Conservation (phyloP, 495 filamentous ascomycete species). For the Xylaria curta region DNA sequence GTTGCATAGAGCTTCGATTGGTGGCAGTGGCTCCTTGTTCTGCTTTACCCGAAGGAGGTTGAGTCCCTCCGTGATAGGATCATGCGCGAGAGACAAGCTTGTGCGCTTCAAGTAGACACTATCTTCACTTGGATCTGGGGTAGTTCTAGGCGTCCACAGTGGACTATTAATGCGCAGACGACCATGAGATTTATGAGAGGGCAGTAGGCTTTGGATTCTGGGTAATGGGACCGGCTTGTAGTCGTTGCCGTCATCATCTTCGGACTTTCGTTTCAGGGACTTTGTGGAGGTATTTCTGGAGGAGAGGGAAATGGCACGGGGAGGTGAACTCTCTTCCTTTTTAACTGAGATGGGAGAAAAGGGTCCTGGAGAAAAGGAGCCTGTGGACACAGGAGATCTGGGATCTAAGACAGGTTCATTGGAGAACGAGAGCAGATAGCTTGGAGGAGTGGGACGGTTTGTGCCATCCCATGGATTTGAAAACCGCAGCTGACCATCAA, state of each 20-base stretch:
- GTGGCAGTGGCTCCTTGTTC: conserved; percentile 29
- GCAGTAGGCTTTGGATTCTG: background rate
- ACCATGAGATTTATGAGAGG: background rate
- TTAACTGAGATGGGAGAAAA: background rate
- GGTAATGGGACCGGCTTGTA: background rate
- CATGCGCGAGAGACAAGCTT: conserved; percentile 1
- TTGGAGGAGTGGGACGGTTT: background rate
- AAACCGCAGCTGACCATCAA: background rate
- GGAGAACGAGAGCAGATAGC: background rate
- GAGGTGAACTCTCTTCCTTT: background rate
- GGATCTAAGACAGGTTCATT: background rate
- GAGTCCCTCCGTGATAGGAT: conserved; percentile 36
- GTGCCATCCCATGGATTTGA: background rate
- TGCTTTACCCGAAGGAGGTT: conserved; percentile 26
- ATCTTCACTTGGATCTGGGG: conserved; percentile 27
- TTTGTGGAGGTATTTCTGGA: background rate
- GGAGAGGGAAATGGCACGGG: background rate
- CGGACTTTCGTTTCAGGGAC: background rate
- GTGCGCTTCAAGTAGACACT: conserved; percentile 11
- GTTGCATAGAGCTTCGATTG: conserved; percentile 16
- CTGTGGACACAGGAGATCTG: background rate
- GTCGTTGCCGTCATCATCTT: background rate
- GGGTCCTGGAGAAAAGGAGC: background rate
- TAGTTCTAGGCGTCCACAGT: conserved; percentile 25
- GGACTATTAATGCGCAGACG: background rate